Evolutionary conservation across 1,284 basidiomycete genomes (phyloP).

Genomic region (Leccinum subfulvum): DNA sequence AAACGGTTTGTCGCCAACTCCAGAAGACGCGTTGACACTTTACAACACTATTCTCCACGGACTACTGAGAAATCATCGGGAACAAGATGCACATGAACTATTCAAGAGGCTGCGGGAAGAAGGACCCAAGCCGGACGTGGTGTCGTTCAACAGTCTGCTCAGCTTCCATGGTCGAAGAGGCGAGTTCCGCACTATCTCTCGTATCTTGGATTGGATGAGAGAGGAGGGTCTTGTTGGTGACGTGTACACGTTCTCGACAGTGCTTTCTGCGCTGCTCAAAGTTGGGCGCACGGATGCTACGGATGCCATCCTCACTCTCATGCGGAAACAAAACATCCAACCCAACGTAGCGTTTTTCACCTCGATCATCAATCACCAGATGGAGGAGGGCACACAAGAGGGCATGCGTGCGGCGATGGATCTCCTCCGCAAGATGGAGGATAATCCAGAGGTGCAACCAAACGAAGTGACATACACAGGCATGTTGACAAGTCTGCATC

Average conservation of each 20-base stretch:
- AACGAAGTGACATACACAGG: constrained; percentile 76
- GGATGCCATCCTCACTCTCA: constrained; percentile 59
- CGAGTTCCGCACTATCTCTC: constrained; percentile 59
- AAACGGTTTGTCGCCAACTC: constrained; percentile 16
- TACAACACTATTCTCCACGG: constrained; percentile 68
- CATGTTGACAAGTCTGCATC: constrained; percentile 61
- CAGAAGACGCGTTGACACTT: constrained; percentile 39
- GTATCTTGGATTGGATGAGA: constrained; percentile 55
- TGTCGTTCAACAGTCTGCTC: constrained; percentile 79
- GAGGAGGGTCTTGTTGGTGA: constrained; percentile 60
- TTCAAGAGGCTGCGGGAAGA: constrained; percentile 47
- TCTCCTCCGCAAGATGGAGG: constrained; percentile 71
- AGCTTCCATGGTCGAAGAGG: constrained; percentile 58
- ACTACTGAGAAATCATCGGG: constrained; percentile 46
- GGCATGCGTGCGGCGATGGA: constrained; percentile 64
- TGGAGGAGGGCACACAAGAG: constrained; percentile 51
- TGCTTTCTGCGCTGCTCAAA: constrained; percentile 72
- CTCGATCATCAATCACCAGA: constrained; percentile 70
- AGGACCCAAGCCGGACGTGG: constrained; percentile 64
- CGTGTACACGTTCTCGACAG: constrained; percentile 77
- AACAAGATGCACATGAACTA: constrained; percentile 45
- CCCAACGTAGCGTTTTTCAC: constrained; percentile 74
- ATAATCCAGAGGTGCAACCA: constrained; percentile 51
- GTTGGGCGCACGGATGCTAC: constrained; percentile 67
- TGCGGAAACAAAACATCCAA: constrained; percentile 70